Evolutionary conservation across 2,329 filamentous ascomycete genomes (phyloP).

Genomic region (Stemphylium vesicarium): DNA sequence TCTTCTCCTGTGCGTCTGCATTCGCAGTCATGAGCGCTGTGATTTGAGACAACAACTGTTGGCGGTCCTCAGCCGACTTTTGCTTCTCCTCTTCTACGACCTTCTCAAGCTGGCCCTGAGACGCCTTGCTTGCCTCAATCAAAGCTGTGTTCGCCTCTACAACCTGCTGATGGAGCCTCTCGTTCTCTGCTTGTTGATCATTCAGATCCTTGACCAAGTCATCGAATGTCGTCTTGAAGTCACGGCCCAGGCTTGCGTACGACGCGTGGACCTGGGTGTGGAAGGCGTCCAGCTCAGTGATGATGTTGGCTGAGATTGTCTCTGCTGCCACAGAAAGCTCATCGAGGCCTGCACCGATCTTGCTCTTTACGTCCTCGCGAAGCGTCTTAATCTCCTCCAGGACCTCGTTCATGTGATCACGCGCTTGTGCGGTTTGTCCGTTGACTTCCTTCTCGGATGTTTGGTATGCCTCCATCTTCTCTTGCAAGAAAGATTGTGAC

Average conservation of each 20-base stretch:
- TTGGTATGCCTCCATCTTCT: constrained; percentile 71
- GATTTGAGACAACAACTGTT: constrained; percentile 77
- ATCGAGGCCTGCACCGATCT: constrained; percentile 83
- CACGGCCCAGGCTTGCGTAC: constrained; percentile 80
- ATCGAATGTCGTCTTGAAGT: constrained; percentile 87
- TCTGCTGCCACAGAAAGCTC: constrained; percentile 84
- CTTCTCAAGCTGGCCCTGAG: constrained; percentile 70
- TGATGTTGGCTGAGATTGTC: constrained; percentile 86
- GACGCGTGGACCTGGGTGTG: constrained; percentile 82
- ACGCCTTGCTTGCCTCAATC: constrained; percentile 69
- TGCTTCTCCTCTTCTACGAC: constrained; percentile 78
- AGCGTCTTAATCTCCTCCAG: constrained; percentile 91
- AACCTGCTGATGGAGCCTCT: constrained; percentile 74
- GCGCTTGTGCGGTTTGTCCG: constrained; percentile 70
- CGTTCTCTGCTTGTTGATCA: constrained; percentile 77
- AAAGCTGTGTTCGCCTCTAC: constrained; percentile 71
- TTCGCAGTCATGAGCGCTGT: constrained; percentile 76
- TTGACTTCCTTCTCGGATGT: constrained; percentile 72
- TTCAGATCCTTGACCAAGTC: constrained; percentile 76
- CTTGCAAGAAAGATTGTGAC: constrained; percentile 73
- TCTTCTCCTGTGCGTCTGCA: constrained; percentile 73
- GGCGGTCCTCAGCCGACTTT: constrained; percentile 74
- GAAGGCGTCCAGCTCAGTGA: constrained; percentile 83
- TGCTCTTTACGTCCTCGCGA: constrained; percentile 83
- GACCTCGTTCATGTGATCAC: constrained; percentile 87